Conservation (phyloP, 192 early-diverging fungal genomes). For the Borealophlyctis nickersoniae region DNA sequence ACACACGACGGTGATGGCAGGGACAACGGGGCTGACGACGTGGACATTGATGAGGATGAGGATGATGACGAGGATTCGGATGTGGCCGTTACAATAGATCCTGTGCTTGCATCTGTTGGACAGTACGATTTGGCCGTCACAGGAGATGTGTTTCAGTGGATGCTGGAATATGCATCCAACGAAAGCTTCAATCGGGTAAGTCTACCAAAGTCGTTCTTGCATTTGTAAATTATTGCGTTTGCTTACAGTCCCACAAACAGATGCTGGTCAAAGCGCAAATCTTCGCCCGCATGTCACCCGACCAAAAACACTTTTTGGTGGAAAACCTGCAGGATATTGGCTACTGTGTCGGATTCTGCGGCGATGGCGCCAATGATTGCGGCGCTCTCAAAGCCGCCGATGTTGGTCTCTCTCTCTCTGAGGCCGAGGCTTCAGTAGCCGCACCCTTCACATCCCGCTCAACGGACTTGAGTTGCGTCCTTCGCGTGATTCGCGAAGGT, state of each 20-base stretch:
- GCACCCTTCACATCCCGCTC: slow-evolving; percentile 93
- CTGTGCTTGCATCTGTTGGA: slow-evolving; percentile 19
- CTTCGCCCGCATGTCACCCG: slow-evolving; percentile 97
- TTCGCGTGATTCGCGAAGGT: slow-evolving; percentile 86
- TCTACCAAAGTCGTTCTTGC: background rate
- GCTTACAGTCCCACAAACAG: slow-evolving; percentile 25
- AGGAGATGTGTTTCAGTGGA: slow-evolving; percentile 94
- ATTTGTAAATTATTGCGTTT: slow-evolving; percentile 3
- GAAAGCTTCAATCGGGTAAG: slow-evolving; percentile 52
- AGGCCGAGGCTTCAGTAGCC: slow-evolving; percentile 97
- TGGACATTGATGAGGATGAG: background rate
- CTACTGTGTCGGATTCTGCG: slow-evolving; percentile 95
- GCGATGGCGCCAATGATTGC: slow-evolving; percentile 99
- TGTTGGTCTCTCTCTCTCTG: slow-evolving; percentile 92
- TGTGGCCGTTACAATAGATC: slow-evolving; percentile 14
- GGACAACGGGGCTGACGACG: background rate
- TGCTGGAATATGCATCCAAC: slow-evolving; percentile 71
- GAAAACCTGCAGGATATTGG: slow-evolving; percentile 83
- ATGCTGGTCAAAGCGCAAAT: slow-evolving; percentile 90
- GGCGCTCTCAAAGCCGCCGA: slow-evolving; percentile 95
- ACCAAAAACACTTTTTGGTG: slow-evolving; percentile 94
- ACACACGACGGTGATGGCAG: background rate
- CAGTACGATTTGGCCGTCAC: slow-evolving; percentile 88
- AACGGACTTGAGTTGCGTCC: slow-evolving; percentile 89
- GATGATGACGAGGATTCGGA: slow-evolving; percentile 12